Evolutionary conservation across 1,139 yeast species (phyloP), one percentile per base, ranked within the genome.

Genomic region (Protomyces lactucae-debilis): DNA sequence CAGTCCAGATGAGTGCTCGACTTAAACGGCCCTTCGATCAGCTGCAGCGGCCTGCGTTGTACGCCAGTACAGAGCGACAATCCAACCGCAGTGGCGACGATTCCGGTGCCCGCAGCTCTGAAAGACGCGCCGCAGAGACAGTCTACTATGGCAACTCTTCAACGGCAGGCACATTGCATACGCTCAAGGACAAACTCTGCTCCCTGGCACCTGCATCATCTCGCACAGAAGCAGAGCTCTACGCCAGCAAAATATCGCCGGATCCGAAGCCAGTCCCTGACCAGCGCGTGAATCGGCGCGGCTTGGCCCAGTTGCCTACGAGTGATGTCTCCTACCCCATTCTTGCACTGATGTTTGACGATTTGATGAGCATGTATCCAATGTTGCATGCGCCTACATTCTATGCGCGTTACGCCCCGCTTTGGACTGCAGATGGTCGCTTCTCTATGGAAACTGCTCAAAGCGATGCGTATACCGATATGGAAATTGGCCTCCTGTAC

Each of bases 381-480:
- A 16, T 59, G 18, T 16, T 59, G n/a, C 63, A 59, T 32, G 52
- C 63, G 10, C 63, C 63, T n/a, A 59, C 53, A 12, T 59, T 59
- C 21, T 59, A 45, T 35, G 32, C 52, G 2, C 56, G 63, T 1
- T 59, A 59, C 45, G 56, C 45, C 3, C 43, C 52, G 3, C 45
- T 59, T 3, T 59, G 63, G 63, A 48, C 37, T 14, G 36, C 43
- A 14, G 28, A 28, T n/a, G 57, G 56, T 18, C 18, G 10, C 3
- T 40, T 28, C 57, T 48, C 14, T 12, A 52, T 51, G 8, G 45
- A 40, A 8, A 40, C 54, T 18, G 56, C 53, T 21, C 45, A 40
- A 16, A 32, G 57, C 36, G 46, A 52, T 36, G 45, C 53, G 16
- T 59, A 39, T 55, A 39, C 56, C 6, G 35, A 35, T 23, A 52